These are phyloP conservation scores for Colletotrichum orbiculare DNA, from an alignment of 2,329 filamentous ascomycete species.

Conservation along the genomic window DNA sequence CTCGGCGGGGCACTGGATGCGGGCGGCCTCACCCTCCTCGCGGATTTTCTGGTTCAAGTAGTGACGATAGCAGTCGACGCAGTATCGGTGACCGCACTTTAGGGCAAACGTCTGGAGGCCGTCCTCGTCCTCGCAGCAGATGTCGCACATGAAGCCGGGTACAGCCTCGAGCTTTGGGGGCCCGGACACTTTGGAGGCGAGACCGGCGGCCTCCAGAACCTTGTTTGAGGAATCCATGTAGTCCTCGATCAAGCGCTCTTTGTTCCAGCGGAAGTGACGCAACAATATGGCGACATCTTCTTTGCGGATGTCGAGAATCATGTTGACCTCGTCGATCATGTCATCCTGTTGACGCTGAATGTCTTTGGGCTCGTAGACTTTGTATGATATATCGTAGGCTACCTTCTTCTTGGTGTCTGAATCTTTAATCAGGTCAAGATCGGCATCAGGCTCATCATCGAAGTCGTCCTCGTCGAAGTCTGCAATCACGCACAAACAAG, in stretches of 20 bases:
- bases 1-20: slow-evolving; percentile 92
- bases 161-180: slow-evolving; percentile 77
- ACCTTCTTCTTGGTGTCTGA: slow-evolving; percentile 77
- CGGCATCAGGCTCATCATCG: slow-evolving; percentile 67
- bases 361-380: slow-evolving; percentile 81
- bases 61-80: slow-evolving; percentile 89
- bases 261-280: slow-evolving; percentile 93
- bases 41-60: slow-evolving; percentile 94
- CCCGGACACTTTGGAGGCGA: slow-evolving; percentile 72
- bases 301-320: slow-evolving; percentile 87
- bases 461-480: slow-evolving; percentile 70
- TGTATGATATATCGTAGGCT: slow-evolving; percentile 86
- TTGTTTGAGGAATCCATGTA: slow-evolving; percentile 92
- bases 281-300: slow-evolving; percentile 93
- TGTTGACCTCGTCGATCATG: slow-evolving; percentile 89
- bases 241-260: slow-evolving; percentile 91
- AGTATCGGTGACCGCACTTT: slow-evolving; percentile 95
- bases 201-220: slow-evolving; percentile 84
- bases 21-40: slow-evolving; percentile 93
- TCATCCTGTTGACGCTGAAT: slow-evolving; percentile 88
- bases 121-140: slow-evolving; percentile 91
- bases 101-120: slow-evolving; percentile 88
- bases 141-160: slow-evolving; percentile 88
- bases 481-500: slow-evolving; percentile 38
- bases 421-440: slow-evolving; percentile 68